These are phyloP conservation scores for Ophiocordyceps camponoti-saundersi DNA, from an alignment of 2,329 filamentous ascomycete species.

Conservation along the genomic window DNA sequence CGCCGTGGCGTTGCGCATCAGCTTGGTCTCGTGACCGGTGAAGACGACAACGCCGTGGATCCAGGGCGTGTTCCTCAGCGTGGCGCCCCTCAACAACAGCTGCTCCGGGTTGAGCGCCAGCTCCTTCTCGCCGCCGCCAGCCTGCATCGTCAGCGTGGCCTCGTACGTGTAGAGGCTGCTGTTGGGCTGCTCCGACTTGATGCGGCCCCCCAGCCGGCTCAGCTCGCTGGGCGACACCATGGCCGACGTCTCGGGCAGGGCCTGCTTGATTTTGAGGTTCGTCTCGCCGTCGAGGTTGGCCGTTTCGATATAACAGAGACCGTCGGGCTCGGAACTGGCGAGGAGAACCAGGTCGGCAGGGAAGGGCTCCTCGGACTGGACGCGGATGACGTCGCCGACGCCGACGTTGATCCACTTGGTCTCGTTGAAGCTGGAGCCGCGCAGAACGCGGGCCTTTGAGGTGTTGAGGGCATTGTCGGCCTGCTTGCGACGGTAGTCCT, in stretches of 20 bases:
- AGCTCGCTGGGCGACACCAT: conserved; percentile 78
- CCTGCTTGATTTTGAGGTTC: conserved; percentile 97
- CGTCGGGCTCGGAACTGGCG: conserved; percentile 91
- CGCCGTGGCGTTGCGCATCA: conserved; percentile 96
- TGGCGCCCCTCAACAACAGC: conserved; percentile 80
- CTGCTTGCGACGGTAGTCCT: conserved; percentile 78
- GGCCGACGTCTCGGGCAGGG: conserved; percentile 75
- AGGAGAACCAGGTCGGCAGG: conserved; percentile 85
- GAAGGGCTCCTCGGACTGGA: conserved; percentile 89
- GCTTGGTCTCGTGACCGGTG: conserved; percentile 83
- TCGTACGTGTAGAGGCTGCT: conserved; percentile 98
- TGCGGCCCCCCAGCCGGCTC: conserved; percentile 65
- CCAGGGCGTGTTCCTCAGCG: conserved; percentile 91
- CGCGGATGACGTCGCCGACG: conserved; percentile 82
- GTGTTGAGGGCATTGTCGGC: conserved; percentile 80
- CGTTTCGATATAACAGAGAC: conserved; percentile 95
- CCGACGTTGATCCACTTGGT: conserved; percentile 87
- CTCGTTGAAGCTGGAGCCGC: conserved; percentile 69
- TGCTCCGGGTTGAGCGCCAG: conserved; percentile 82
- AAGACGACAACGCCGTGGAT: conserved; percentile 93
- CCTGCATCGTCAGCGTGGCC: conserved; percentile 80
- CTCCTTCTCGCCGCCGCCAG: conserved; percentile 85
- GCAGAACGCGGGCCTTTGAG: conserved; percentile 67
- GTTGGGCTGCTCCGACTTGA: conserved; percentile 94
- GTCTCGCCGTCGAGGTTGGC: conserved; percentile 96